Base-by-base conservation (phyloP, 1,139 yeast species). In the Magnusiomyces tetraspermus region DNA sequence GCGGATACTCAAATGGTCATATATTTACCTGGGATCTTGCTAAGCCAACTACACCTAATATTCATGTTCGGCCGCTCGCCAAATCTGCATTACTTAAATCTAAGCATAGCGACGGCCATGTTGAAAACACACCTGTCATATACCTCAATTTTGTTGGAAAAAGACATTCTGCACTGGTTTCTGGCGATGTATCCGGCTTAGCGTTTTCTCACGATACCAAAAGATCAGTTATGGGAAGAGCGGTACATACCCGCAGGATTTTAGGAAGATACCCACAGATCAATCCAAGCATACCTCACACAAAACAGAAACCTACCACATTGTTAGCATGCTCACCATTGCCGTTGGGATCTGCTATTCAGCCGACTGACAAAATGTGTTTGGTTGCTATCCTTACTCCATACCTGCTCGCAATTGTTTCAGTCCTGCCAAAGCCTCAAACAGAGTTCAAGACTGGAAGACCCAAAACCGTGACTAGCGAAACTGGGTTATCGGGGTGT, bases 361-460 rank as follows among this genome's bases (percentile, higher is more conserved):
- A 77, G 53, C 64, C 76, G 3, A 74, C 80, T 2, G 89, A 83
- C 60, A 65, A 71, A 1, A 63, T 81, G 58, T 85, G 86, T 0
- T 65, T 86, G 0, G 61, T 83, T 24, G 87, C 92, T 0, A 69
- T 83, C 2, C 72, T 85, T 60, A 80, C 86, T 0, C 74, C 78
- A 0, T 71, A 69, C 51, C 68, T 74, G 3, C 60, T 86, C 49
- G 70, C 74, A 8, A 72, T 85, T 1, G 70, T 82, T 0, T 80
- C 90, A 0, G 72, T 83, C 0, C 62, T 74, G 2, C 83, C 88
- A 0, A 65, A 67, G 2, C 63, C 81, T 1, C 72, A 72, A 45
- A 77, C 82, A 0, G 88, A 82, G 58, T 77, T 74, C 63, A 78
- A 75, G 58, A 67, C 75, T 2, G 77, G 78, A 0, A 71, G 72